Conservation (phyloP, 2,329 filamentous ascomycete genomes). For the Pleomassaria siparia region DNA sequence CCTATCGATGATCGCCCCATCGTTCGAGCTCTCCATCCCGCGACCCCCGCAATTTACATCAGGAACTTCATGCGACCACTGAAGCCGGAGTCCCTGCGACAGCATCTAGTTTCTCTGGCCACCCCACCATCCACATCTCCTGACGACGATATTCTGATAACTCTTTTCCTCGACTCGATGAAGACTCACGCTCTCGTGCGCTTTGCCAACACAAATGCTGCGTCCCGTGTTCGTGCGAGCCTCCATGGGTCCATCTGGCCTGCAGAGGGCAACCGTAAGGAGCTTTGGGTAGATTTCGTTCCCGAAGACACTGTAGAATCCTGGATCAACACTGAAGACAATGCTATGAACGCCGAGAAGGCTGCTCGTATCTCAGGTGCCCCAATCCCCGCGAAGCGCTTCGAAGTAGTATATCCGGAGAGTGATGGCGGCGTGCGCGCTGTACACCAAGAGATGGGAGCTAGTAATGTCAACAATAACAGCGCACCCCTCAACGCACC, state of each 20-base stretch:
- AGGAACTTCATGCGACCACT: slow-evolving; percentile 87
- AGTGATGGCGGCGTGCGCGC: slow-evolving; percentile 18
- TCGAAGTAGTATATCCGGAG: slow-evolving; percentile 35
- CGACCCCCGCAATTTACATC: slow-evolving; percentile 69
- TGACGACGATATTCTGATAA: slow-evolving; percentile 59
- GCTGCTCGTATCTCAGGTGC: slow-evolving; percentile 24
- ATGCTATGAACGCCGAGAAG: slow-evolving; percentile 31
- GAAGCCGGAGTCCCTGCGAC: slow-evolving; percentile 65
- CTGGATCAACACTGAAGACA: slow-evolving; percentile 65
- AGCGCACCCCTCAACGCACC: slow-evolving; percentile 24
- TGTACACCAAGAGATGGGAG: slow-evolving; percentile 37
- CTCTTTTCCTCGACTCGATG: slow-evolving; percentile 81
- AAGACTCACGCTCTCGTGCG: slow-evolving; percentile 83
- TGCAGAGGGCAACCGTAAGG: slow-evolving; percentile 74
- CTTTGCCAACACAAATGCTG: slow-evolving; percentile 69
- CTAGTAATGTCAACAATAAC: slow-evolving; percentile 2
- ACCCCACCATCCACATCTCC: slow-evolving; percentile 54
- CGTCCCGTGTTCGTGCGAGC: slow-evolving; percentile 72
- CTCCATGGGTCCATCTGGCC: slow-evolving; percentile 85
- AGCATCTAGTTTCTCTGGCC: slow-evolving; percentile 71
- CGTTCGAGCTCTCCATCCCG: slow-evolving; percentile 44
- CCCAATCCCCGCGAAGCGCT: slow-evolving; percentile 25
- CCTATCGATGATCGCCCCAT: slow-evolving; percentile 34
- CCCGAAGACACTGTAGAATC: slow-evolving; percentile 70
- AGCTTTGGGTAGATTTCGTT: slow-evolving; percentile 86